phyloP scores from a whole-genome alignment of 2,329 filamentous ascomycete genomes.

The Cylindrodendrum hubeiense region DNA sequence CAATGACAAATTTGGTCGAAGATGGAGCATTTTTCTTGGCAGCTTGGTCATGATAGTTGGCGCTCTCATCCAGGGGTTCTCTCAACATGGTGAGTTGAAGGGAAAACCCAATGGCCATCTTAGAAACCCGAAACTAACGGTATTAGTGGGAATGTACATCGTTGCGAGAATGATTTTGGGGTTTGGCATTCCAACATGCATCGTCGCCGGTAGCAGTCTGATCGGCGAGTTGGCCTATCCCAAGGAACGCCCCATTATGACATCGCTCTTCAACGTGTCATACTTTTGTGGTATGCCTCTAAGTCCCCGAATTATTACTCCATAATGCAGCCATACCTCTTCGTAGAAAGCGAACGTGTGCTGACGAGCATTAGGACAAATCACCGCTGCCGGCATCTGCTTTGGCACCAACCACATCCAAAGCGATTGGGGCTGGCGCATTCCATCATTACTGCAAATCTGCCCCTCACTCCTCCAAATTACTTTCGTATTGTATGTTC shows the following conservation, averaged over 20 bases:
- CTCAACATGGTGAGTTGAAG: slow-evolving; percentile 56
- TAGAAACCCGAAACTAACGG: too few relatives aligned
- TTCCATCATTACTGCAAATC: slow-evolving; percentile 60
- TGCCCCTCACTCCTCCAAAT: slow-evolving; percentile 55
- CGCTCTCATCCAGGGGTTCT: slow-evolving; percentile 66
- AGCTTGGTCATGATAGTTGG: slow-evolving; percentile 67
- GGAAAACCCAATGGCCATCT: neutral
- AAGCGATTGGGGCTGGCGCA: slow-evolving; percentile 50
- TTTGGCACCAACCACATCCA: slow-evolving; percentile 56
- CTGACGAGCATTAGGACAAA: slow-evolving; percentile 43
- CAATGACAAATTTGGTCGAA: slow-evolving; percentile 66
- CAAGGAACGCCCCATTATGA: slow-evolving; percentile 68
- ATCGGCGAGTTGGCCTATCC: slow-evolving; percentile 72
- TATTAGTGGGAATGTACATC: slow-evolving; percentile 69
- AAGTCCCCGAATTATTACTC: too few relatives aligned
- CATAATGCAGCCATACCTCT: neutral
- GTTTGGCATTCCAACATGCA: slow-evolving; percentile 70
- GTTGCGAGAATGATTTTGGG: slow-evolving; percentile 71
- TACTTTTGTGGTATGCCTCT: slow-evolving; percentile 62
- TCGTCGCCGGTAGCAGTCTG: slow-evolving; percentile 68
- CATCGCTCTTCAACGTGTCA: slow-evolving; percentile 54
- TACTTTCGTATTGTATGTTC: slow-evolving; percentile 52
- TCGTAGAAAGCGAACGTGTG: neutral
- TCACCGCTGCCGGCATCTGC: slow-evolving; percentile 62
- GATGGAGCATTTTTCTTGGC: slow-evolving; percentile 68